A percentile compares a stretch with the other conserved stretches of the same genome.
Evolutionary conservation across 2,329 filamentous ascomycete species (phyloP).

Genomic region (Ceratocystis harringtonii): DNA sequence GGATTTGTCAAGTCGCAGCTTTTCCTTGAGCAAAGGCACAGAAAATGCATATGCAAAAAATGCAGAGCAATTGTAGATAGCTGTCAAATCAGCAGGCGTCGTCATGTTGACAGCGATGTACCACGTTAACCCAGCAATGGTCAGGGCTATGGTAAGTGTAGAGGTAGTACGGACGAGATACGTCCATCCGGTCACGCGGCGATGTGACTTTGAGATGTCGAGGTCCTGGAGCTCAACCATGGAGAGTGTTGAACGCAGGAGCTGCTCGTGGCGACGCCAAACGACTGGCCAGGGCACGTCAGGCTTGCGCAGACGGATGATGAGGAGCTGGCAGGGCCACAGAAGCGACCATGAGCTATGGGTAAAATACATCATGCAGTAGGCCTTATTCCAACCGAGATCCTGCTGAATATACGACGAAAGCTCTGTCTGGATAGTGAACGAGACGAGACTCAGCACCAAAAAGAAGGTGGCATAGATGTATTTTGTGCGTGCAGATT

Average conservation of each 20-base stretch:
- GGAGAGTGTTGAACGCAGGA: conserved; percentile 42
- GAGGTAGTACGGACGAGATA: conserved; percentile 72
- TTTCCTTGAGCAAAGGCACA: conserved; percentile 76
- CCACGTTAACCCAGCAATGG: conserved; percentile 84
- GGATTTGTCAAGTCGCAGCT: conserved; percentile 69
- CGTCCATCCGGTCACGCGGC: conserved; percentile 29
- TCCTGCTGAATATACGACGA: conserved; percentile 89
- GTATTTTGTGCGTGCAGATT: conserved; percentile 60
- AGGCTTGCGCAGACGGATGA: conserved; percentile 66
- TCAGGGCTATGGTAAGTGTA: conserved; percentile 71
- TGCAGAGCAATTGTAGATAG: conserved; percentile 97
- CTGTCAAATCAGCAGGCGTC: conserved; percentile 82
- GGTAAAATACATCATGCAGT: conserved; percentile 97
- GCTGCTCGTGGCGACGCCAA: conserved; percentile 51
- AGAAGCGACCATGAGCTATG: conserved; percentile 86
- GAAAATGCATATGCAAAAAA: conserved; percentile 98
- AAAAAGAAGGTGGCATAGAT: conserved; percentile 76
- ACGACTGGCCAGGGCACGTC: conserved; percentile 69
- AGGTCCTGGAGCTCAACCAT: conserved; percentile 77
- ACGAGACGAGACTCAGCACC: conserved; percentile 66
- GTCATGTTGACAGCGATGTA: conserved; percentile 91
- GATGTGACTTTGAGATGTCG: conserved; percentile 37
- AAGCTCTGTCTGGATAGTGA: conserved; percentile 89
- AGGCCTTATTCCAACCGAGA: conserved; percentile 92
- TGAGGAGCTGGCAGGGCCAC: conserved; percentile 70